Evolutionary conservation across 2,329 filamentous ascomycete genomes (phyloP).

Genomic region (Amphichorda felina): DNA sequence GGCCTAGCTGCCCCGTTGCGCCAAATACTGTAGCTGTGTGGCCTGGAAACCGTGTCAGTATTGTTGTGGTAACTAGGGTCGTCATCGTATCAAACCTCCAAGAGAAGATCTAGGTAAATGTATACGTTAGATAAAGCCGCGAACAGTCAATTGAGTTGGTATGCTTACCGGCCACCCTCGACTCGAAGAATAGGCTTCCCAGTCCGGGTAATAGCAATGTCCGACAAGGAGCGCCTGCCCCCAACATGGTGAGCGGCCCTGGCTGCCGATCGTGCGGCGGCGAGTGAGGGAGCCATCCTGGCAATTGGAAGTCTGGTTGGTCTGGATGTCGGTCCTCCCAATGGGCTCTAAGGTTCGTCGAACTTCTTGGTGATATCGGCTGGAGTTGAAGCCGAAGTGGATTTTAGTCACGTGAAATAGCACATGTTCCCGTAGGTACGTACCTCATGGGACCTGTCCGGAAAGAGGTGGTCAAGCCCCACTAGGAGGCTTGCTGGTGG

Average conservation of each 20-base stretch:
- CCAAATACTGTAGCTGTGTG: conserved; percentile 97
- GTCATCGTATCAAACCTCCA: conserved; percentile 51
- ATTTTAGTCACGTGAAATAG: conserved; percentile 1
- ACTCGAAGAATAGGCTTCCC: conserved; percentile 88
- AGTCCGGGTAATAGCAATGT: conserved; percentile 87
- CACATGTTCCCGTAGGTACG: not conserved
- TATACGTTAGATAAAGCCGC: conserved; percentile 13
- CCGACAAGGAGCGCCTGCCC: conserved; percentile 50
- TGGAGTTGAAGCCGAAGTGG: not conserved
- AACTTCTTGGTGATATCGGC: not conserved
- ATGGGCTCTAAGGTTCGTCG: not conserved
- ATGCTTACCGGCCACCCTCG: conserved; percentile 73
- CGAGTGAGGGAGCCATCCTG: conserved; percentile 45
- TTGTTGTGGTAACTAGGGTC: conserved; percentile 4
- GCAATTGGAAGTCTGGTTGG: conserved; percentile 12
- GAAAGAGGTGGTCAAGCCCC: no score
- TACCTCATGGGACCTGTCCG: not conserved
- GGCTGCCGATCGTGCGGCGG: conserved; percentile 41
- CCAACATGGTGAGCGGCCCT: conserved; percentile 32
- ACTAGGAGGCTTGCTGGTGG: not conserved
- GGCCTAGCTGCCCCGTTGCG: conserved; percentile 87
- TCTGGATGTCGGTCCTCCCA: conserved; percentile 4
- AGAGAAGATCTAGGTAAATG: conserved; percentile 58
- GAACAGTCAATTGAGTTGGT: conserved; percentile 10
- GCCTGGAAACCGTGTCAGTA: conserved; percentile 38